phyloP scores from a whole-genome alignment of 495 filamentous ascomycete genomes.

The Penicillium atrosanguineum region DNA sequence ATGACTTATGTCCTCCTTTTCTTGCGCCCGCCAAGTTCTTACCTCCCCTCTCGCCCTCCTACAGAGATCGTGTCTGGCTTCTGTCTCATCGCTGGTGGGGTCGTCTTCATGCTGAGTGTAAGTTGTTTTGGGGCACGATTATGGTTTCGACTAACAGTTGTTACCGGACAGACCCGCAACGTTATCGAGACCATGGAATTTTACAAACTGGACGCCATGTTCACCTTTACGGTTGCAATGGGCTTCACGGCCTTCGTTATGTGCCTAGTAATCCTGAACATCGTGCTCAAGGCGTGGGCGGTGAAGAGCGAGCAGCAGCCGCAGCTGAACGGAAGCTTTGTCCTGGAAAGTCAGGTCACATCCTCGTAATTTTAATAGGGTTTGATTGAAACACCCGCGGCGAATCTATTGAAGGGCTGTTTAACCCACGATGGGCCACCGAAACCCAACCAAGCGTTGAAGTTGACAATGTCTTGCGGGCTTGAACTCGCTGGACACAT shows the following conservation, averaged over 20 bases:
- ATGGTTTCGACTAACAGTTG: neutral
- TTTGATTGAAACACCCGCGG: no score
- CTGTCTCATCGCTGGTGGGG: slow-evolving; percentile 80
- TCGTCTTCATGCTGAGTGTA: slow-evolving; percentile 92
- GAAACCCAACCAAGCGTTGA: no score
- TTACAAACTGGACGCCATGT: slow-evolving; percentile 77
- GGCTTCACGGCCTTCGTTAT: slow-evolving; percentile 80
- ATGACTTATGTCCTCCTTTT: slow-evolving; percentile 80
- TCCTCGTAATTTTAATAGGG: no score
- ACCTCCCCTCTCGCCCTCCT: slow-evolving; percentile 82
- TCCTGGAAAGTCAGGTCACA: no score
- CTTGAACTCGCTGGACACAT: no score
- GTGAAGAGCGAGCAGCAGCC: slow-evolving; percentile 54
- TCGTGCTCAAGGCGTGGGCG: slow-evolving; percentile 92
- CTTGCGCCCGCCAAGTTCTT: slow-evolving; percentile 74
- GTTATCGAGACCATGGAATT: slow-evolving; percentile 72
- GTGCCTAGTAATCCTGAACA: slow-evolving; percentile 73
- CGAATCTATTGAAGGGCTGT: no score
- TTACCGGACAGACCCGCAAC: slow-evolving; percentile 56
- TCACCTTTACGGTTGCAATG: slow-evolving; percentile 87
- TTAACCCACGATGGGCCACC: no score
- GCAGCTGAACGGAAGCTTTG: slow-evolving; percentile 17
- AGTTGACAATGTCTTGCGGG: no score
- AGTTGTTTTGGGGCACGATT: slow-evolving; percentile 32
- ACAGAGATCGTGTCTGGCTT: slow-evolving; percentile 84